Evolutionary conservation across 495 filamentous ascomycete genomes (phyloP), one percentile per base, ranked within the genome.

Genomic region (Penicillium pulvis): DNA sequence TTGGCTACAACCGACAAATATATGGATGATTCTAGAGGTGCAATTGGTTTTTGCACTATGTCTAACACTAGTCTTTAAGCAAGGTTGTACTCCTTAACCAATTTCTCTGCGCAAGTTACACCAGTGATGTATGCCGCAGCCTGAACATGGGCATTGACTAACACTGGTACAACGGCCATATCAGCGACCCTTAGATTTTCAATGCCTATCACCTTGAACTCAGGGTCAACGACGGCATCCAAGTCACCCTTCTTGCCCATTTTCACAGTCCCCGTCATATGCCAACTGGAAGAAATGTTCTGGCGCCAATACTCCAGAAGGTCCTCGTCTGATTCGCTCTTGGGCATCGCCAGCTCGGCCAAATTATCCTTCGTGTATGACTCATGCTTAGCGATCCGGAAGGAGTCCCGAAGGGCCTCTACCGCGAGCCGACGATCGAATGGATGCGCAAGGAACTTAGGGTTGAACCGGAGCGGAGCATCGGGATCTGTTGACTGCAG

Each of bases 101-200:
- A 30, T 57, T 68, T 68, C 55, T 68, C 66, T 3, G 63, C 66
- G 16, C 63, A 65, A 30, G 60, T 66, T 35, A 43, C 55, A 28
- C 66, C 68, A 4, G 67, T 66, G 12, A 65, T 62, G 53, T 72
- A 72, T 4, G 68, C 70, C 17, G 53, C 41, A 10, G 61, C 60
- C 53, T 72, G 70, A 26, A 65, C 57, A 57, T 72, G 70, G 14
- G 59, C 60, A 53, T 65, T 71, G 24, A 65, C 63, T 54, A 85
- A 56, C 16, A 86, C 55, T 1, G 85, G 85, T 26, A 85, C 71
- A 53, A 84, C 78, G 61, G 79, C 81, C 69, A 84, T 81, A 68
- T 88, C 85, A 4, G 79, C 83, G 5, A 88, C 74, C 17, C 85
- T 77, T 61, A 87, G 64, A 6, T 74, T 74, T 31, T 83, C 71